Evolutionary conservation across 441 rosid species (phyloP), one percentile per base, ranked within the genome.

Genomic region (Euphorbia schlechtendalii): DNA sequence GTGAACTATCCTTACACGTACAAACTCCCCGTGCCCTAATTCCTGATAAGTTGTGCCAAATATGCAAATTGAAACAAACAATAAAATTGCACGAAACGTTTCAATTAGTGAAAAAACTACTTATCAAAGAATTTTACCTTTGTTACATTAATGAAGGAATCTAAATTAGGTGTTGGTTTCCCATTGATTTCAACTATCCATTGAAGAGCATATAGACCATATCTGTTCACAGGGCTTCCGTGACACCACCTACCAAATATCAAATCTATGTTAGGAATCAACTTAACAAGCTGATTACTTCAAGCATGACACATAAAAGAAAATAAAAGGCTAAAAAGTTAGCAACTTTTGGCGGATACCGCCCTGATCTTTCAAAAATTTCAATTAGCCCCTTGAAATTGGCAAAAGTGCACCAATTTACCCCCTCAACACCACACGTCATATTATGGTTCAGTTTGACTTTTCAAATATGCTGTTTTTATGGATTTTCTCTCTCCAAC

Each of bases 141-240:
- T 28, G 93, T 80, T 18, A 86, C 95, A 17, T 68, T 72, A 55
- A 85, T 81, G 41, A 95, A 88, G 45, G 96, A 84, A 71, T 95
- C 92, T 60, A 95, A 70, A 79, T 89, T 81, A 63, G 98, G 93
- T 59, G 87, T 85, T 0, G 73, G 81, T 76, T 83, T 89, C 69
- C 99, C 99, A 51, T 92, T 95, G 21, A 95, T 81, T 78, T 89
- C 95, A 68, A 95, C 95, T 28, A 95, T 95, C 99, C 99, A 95
- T 48, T 88, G 97, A 59, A 84, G 87, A 67, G 98, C 86, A 68
- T 86, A 89, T 22, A 95, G 81, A 56, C 92, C 95, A 74, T 95
- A 95, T 71, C 96, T 85, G 52, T 89, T 85, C 32, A 76, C 98
- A 2, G 99, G 99, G 78, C 99, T 94, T 53, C 97, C 99, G 21